Evolutionary conservation across 257 asterid species (phyloP).

Genomic region (Petunia axillaris): DNA sequence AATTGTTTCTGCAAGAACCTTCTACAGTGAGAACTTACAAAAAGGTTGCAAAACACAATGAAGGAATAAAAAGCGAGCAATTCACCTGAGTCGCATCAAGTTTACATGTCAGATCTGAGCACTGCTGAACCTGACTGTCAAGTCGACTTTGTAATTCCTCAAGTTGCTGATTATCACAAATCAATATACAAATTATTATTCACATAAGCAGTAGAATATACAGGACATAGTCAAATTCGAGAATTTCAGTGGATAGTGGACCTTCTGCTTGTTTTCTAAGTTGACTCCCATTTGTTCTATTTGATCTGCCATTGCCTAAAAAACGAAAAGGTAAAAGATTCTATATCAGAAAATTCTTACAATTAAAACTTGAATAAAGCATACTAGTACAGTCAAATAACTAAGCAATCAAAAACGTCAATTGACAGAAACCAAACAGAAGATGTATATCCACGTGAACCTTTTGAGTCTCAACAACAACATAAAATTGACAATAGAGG

Average conservation of each 20-base stretch:
- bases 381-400: background rate
- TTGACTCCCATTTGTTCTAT: conserved; percentile 78
- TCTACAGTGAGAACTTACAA: conserved; percentile 34
- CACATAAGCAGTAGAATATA: background rate
- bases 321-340: conserved; percentile 20
- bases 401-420: no score
- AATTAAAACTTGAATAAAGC: background rate
- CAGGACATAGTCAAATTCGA: no score
- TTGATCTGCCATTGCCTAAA: conserved; percentile 89
- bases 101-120: conserved; percentile 59
- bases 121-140: conserved; percentile 58
- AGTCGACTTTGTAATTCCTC: conserved; percentile 66
- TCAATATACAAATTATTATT: background rate
- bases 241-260: conserved; percentile 12
- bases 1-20: conserved; percentile 59
- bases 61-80: conserved; percentile 13
- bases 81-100: conserved; percentile 70
- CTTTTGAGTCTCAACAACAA: background rate
- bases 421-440: background rate
- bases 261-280: conserved; percentile 78
- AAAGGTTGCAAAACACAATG: background rate
- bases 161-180: conserved; percentile 49
- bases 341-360: background rate
- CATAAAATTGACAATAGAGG: background rate
- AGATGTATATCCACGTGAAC: background rate